phyloP scores from a whole-genome alignment of 495 filamentous ascomycete genomes.

The Umbilicaria muhlenbergii region DNA sequence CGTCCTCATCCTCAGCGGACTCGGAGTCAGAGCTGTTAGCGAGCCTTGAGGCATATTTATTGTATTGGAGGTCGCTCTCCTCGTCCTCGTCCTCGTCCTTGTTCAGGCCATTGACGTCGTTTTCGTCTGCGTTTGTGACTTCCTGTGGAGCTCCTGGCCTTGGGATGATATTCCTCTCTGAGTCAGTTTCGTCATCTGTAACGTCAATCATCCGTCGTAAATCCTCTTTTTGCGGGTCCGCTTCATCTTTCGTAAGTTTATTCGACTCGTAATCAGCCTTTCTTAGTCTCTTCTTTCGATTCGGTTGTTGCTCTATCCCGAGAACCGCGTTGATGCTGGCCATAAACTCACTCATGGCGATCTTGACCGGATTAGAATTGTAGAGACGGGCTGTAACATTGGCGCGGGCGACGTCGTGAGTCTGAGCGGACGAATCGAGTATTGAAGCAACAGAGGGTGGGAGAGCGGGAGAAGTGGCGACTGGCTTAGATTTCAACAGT shows the following conservation, averaged over 20 bases:
- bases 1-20: conserved; percentile 25
- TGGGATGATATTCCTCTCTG: background rate
- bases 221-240: conserved; percentile 8
- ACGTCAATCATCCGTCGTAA: conserved; percentile 1
- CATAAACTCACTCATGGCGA: conserved; percentile 45
- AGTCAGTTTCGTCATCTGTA: conserved; percentile 3
- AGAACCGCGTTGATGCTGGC: conserved; percentile 44
- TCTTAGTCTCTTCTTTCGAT: conserved; percentile 8
- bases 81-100: conserved; percentile 22
- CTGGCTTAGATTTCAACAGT: conserved; percentile 54
- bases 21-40: conserved; percentile 34
- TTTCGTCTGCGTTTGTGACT: conserved; percentile 1
- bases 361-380: conserved; percentile 59
- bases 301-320: conserved; percentile 34
- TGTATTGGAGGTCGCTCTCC: conserved; percentile 22
- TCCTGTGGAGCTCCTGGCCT: conserved; percentile 10
- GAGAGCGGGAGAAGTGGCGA: conserved; percentile 38
- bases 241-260: conserved; percentile 5
- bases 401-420: conserved; percentile 33
- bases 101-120: background rate
- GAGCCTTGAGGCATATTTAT: conserved; percentile 36
- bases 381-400: conserved; percentile 76
- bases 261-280: background rate
- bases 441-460: conserved; percentile 18
- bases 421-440: conserved; percentile 20